phyloP scores from a whole-genome alignment of 2,329 filamentous ascomycete genomes.

The Cercospora janseana region DNA sequence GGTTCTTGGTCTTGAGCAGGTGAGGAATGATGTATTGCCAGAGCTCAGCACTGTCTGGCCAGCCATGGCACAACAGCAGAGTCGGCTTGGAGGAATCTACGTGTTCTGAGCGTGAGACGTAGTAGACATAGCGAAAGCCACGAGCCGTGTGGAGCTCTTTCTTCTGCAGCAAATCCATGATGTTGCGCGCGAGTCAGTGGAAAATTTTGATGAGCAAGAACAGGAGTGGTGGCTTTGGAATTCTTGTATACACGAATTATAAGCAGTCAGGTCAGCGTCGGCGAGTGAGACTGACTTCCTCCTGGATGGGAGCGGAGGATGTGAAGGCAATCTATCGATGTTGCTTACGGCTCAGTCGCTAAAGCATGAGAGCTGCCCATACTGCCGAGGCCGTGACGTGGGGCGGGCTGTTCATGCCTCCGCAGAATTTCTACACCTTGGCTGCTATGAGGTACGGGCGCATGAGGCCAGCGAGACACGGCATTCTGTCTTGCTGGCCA shows the following conservation, averaged over 20 bases:
- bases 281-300: background rate
- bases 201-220: background rate
- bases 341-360: no score
- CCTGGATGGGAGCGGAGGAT: no score
- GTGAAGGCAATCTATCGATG: no score
- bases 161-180: constrained; percentile 28
- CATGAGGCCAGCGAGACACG: no score
- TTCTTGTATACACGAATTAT: no score
- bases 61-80: constrained; percentile 50
- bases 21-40: constrained; percentile 46
- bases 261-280: background rate
- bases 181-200: background rate
- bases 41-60: constrained; percentile 48
- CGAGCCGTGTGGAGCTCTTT: constrained; percentile 27
- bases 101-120: constrained; percentile 33
- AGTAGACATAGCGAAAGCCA: constrained; percentile 45
- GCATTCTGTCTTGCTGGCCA: no score
- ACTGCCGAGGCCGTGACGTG: no score
- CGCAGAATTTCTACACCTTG: no score
- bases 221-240: background rate
- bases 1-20: constrained; percentile 43
- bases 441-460: no score
- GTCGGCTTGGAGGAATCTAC: constrained; percentile 35
- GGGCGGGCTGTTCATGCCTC: no score
- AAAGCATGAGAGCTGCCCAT: no score